Evolutionary conservation across 176 grass and related monocot species (phyloP).

Genomic region (Hordeum marinum): DNA sequence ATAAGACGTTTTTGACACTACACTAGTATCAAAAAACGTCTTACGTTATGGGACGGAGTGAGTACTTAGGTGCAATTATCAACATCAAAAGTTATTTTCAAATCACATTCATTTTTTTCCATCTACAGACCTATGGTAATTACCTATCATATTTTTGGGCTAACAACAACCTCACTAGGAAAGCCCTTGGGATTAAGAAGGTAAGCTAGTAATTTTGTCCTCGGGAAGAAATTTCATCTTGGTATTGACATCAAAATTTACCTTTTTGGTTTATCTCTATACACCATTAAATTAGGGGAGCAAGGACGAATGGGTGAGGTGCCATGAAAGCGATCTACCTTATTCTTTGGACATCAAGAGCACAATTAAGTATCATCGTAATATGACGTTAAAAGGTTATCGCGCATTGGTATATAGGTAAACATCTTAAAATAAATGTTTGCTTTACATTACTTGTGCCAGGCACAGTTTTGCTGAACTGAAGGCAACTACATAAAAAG

Average conservation of each 20-base stretch:
- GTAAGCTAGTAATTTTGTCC: background rate
- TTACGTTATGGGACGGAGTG: no score
- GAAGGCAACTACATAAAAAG: background rate
- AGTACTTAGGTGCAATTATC: no score
- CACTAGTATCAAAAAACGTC: no score
- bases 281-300: slow-evolving; percentile 22
- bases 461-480: background rate
- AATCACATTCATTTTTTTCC: background rate
- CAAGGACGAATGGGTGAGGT: slow-evolving; percentile 41
- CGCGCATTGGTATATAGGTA: slow-evolving; percentile 44
- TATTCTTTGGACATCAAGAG: background rate
- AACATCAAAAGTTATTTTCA: background rate
- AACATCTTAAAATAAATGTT: background rate
- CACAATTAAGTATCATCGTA: slow-evolving; percentile 33
- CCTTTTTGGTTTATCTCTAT: background rate
- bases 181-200: slow-evolving; percentile 34
- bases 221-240: background rate
- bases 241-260: background rate
- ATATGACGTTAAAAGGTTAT: slow-evolving; percentile 33
- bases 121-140: slow-evolving; percentile 27
- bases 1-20: no score
- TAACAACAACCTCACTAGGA: slow-evolving; percentile 19
- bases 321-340: slow-evolving; percentile 15
- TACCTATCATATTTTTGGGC: slow-evolving; percentile 51
- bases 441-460: background rate